Evolutionary conservation across 2,329 filamentous ascomycete genomes (phyloP), one percentile per base, ranked within the genome.

Genomic region (Colletotrichum higginsianum): DNA sequence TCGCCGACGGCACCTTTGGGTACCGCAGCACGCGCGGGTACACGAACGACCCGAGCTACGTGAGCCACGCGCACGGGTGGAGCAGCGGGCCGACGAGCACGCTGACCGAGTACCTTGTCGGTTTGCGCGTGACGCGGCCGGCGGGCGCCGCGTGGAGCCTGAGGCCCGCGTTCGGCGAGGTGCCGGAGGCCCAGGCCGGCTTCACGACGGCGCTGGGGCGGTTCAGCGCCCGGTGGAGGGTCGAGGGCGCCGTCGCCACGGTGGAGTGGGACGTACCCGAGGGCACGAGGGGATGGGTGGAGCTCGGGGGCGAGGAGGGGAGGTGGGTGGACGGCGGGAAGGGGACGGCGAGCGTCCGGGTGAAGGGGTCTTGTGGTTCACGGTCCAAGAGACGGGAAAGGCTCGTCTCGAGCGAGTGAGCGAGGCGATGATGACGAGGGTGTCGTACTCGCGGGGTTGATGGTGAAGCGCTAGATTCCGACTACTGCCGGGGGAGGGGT

Each of bases 21-120:
- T 92, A 92, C 75, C 83, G 88, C 2, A 82, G 81, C 42, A 80
- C 84, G 58, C 78, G 84, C 8, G 89, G 88, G 0, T 91, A 91
- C 73, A 78, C 78, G 4, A 82, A 85, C 57, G 86, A 88, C 65
- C 80, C 80, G 61, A 81, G 80, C 16, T 85, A 86, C 67, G 84
- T 84, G 8, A 84, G 81, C n/a, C 86, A 87, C 71, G 79, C 85
- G 16, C 85, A 87, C 75, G 85, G 86, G 11, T 87, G 86, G 86
- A 82, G 82, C 12, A 83, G 83, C 0, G 86, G 86, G 0, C 86
- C 86, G 13, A 85, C 85, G 1, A 82, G 82, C 53, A 83, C 85
- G 2, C 75, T 87, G 67, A 86, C 82, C 0, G 81, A 83, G 61
- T 80, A 81, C 35, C 77, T 86, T 23, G 78, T 86, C 3, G 86